Base-by-base conservation (phyloP, 345 rosid species). In the Citrus unshiu region DNA sequence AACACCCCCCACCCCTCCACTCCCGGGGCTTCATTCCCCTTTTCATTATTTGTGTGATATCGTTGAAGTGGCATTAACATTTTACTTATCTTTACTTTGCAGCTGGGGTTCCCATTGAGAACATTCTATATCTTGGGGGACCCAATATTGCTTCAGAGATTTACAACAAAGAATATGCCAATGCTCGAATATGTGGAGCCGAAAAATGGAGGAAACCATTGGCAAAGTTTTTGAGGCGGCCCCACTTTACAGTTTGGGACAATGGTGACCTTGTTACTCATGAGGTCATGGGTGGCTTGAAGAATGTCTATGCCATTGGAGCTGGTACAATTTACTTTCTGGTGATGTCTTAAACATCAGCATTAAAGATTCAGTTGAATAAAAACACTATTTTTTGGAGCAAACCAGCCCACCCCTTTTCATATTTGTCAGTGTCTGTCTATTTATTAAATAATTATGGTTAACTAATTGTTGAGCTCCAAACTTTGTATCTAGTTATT, bases 251-350 rank as follows among this genome's bases (percentile, higher is more conserved):
- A 32, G 99, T 96, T 37, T 96, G 99, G 98, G 99, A 96, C 82
- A 96, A 96, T 72, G 91, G 91, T 80, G 99, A 96, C 83, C 97
- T 96, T 74, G 90, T 96, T 70, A 96, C 99, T 81, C 99, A 96
- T 85, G 99, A 96, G 88, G 98, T 96, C 64, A 94, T 96, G 97
- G 99, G 99, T 79, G 98, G 99, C 76, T 89, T 94, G 70, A 94
- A 96, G 93, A 96, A 96, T 81, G 99, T 96, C 57, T 96, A 94
- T 72, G 99, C 99, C 87, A 96, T 96, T 81, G 99, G 99, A 88
- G 99, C 99, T 39, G 99, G 98, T 96, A 81, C 86, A 84, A 62
- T 80, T 62, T 21, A 51, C 30, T 65, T 63, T 71, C 25, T 78
- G 51, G 6, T 30, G 25, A 22, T 32, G 54, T 68, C 34, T 39